Conservation (phyloP, 2,329 filamentous ascomycete genomes). For the Ophiocordyceps unilateralis region DNA sequence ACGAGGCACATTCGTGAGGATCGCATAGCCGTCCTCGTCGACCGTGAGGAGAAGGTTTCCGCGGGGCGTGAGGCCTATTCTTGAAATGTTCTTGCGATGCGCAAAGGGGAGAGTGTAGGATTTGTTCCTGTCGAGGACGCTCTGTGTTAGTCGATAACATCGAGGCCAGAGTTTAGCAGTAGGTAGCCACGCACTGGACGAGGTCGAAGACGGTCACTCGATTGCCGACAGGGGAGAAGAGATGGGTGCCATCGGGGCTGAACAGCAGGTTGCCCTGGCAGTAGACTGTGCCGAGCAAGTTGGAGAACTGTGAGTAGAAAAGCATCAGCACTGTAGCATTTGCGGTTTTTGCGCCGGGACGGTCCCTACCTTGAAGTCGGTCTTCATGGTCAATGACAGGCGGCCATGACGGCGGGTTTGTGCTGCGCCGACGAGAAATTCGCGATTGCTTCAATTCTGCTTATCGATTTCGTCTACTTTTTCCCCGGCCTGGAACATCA, state of each 20-base stretch:
- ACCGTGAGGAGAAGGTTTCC: slow-evolving; percentile 86
- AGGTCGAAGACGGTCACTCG: slow-evolving; percentile 91
- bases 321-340: not conserved
- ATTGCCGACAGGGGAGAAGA: slow-evolving; percentile 94
- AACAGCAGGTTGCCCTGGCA: slow-evolving; percentile 95
- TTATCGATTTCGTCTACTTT: slow-evolving; percentile 8
- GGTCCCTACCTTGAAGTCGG: slow-evolving; percentile 73
- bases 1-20: slow-evolving; percentile 77
- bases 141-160: slow-evolving; percentile 12
- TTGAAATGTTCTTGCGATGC: slow-evolving; percentile 82
- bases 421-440: slow-evolving; percentile 12
- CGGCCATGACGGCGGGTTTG: slow-evolving; percentile 11
- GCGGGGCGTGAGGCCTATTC: slow-evolving; percentile 73
- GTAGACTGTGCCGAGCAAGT: slow-evolving; percentile 95
- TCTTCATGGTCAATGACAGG: slow-evolving; percentile 64
- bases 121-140: slow-evolving; percentile 46
- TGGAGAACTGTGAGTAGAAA: slow-evolving; percentile 60
- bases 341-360: not conserved
- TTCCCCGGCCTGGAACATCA: not conserved
- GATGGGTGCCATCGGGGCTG: slow-evolving; percentile 85
- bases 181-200: slow-evolving; percentile 39
- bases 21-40: slow-evolving; percentile 86
- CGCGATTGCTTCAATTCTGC: slow-evolving; percentile 2
- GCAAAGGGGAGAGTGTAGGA: slow-evolving; percentile 77
- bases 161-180: too few relatives aligned